A percentile compares a stretch with the other conserved stretches of the same genome.
Evolutionary conservation across 2,329 filamentous ascomycete species (phyloP).

Genomic region (Coniochaeta ligniaria): DNA sequence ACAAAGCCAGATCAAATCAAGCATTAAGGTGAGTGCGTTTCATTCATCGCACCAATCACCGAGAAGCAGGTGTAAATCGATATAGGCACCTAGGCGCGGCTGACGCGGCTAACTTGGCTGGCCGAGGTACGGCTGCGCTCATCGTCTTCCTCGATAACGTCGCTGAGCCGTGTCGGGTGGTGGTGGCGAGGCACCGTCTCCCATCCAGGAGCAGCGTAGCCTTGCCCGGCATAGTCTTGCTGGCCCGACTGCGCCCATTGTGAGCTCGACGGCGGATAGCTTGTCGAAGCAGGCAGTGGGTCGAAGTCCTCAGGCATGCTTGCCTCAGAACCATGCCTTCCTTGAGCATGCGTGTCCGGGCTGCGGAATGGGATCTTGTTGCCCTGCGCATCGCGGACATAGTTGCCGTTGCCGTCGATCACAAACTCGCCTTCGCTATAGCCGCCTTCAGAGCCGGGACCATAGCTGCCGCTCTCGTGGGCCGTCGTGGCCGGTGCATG

Average conservation of each 20-base stretch:
- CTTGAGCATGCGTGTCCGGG: slow-evolving; percentile 31
- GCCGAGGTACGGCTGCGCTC: slow-evolving; percentile 71
- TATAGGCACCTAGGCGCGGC: slow-evolving; percentile 12
- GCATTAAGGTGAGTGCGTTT: neutral
- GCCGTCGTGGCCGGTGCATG: slow-evolving; percentile 28
- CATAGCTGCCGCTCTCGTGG: slow-evolving; percentile 41
- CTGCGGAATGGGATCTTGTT: slow-evolving; percentile 47
- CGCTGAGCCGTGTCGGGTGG: slow-evolving; percentile 81
- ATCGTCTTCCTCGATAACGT: slow-evolving; percentile 82
- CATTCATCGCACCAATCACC: neutral
- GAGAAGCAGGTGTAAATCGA: neutral
- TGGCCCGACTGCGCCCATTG: slow-evolving; percentile 35
- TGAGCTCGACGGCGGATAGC: slow-evolving; percentile 28
- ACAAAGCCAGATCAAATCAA: neutral
- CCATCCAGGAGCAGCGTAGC: slow-evolving; percentile 65
- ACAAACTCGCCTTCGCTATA: slow-evolving; percentile 68
- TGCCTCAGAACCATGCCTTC: slow-evolving; percentile 40
- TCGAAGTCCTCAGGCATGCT: slow-evolving; percentile 46
- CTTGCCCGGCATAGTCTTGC: slow-evolving; percentile 60
- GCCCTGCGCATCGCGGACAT: slow-evolving; percentile 54
- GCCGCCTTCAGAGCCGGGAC: slow-evolving; percentile 49
- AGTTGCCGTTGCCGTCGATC: slow-evolving; percentile 53
- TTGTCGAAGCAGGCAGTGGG: slow-evolving; percentile 31
- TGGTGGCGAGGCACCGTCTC: slow-evolving; percentile 73
- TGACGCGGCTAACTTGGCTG: slow-evolving; percentile 48